Percentiles rank a stretch among this genome's conserved stretches.
These are phyloP conservation scores for Prunus mongolica DNA, from an alignment of 306 rosid species.

Conservation along the genomic window DNA sequence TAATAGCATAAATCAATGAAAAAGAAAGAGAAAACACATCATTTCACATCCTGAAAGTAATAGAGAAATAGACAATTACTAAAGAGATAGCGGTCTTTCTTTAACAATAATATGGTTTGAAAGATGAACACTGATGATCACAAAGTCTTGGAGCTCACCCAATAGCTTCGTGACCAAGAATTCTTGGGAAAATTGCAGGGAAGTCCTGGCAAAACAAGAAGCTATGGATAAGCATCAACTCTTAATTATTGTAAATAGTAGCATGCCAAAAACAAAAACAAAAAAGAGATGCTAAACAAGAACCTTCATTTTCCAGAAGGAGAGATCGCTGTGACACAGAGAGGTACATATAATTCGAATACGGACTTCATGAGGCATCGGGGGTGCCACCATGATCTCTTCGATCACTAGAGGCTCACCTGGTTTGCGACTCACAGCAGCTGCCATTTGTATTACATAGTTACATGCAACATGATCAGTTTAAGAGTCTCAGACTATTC, in stretches of 20 bases:
- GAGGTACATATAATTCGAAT: slow-evolving; percentile 70
- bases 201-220: slow-evolving; percentile 35
- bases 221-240: not conserved
- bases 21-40: no score
- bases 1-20: no score
- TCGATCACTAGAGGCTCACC: slow-evolving; percentile 64
- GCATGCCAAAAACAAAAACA: not conserved
- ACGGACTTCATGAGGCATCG: slow-evolving; percentile 67
- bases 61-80: no score
- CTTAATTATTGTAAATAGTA: not conserved
- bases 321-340: slow-evolving; percentile 70
- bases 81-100: no score
- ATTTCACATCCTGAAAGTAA: no score
- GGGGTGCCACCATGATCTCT: slow-evolving; percentile 75
- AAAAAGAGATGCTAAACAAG: not conserved
- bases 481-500: no score
- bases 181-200: slow-evolving; percentile 63
- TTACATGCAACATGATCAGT: not conserved
- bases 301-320: slow-evolving; percentile 75
- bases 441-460: slow-evolving; percentile 21
- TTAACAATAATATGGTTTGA: no score
- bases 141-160: slow-evolving; percentile 39
- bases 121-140: no score
- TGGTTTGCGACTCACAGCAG: slow-evolving; percentile 62
- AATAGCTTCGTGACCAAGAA: slow-evolving; percentile 84